Conservation (phyloP, 306 rosid species). For the Prunus dulcis region DNA sequence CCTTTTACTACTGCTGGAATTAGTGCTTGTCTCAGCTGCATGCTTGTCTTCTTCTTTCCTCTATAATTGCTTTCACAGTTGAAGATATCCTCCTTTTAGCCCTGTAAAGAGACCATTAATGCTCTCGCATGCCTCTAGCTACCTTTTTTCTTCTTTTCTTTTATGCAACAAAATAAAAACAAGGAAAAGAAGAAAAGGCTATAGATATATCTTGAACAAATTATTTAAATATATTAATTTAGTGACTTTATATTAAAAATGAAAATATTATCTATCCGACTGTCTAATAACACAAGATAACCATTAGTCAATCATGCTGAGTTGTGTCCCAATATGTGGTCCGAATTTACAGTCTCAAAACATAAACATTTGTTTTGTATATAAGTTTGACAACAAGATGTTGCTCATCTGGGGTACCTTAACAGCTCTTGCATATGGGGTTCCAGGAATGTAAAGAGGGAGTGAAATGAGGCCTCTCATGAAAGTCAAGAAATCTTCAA, state of each 20-base stretch:
- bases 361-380: not conserved
- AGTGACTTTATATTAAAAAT: not conserved
- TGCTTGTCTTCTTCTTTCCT: conserved; percentile 27
- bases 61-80: conserved; percentile 33
- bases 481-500: conserved; percentile 34
- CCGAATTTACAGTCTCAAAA: no score
- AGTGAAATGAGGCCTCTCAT: conserved; percentile 39
- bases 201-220: not conserved
- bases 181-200: not conserved
- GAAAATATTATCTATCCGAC: not conserved
- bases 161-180: not conserved
- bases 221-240: no score
- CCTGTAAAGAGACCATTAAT: conserved; percentile 32
- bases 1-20: not conserved
- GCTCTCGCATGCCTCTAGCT: conserved; percentile 8
- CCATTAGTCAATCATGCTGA: not conserved
- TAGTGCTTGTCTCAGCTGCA: not conserved
- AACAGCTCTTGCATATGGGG: conserved; percentile 37
- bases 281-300: no score
- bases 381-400: not conserved
- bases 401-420: conserved; percentile 10
- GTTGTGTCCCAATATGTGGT: no score
- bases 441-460: conserved; percentile 36
- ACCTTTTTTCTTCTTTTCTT: not conserved
- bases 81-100: conserved; percentile 36